Conservation (phyloP, 176 grass and related monocot genomes). For the Ensete ventricosum region DNA sequence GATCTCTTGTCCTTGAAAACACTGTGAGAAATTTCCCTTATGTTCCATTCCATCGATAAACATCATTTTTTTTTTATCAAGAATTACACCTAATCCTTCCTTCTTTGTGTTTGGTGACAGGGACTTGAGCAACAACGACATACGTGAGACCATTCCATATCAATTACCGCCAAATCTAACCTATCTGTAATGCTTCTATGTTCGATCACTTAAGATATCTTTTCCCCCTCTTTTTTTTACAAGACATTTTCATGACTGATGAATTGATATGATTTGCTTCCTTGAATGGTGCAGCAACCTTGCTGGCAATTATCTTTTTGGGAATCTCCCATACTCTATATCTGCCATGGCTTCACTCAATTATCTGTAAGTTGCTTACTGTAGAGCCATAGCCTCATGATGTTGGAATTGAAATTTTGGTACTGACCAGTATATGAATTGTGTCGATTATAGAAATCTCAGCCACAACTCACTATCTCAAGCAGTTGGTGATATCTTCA, state of each 20-base stretch:
- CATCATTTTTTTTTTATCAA: slow-evolving; percentile 12
- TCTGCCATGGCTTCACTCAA: slow-evolving; percentile 54
- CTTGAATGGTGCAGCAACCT: slow-evolving; percentile 45
- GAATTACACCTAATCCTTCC: background rate
- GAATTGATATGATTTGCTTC: background rate
- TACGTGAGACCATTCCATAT: slow-evolving; percentile 68
- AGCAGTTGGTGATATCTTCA: slow-evolving; percentile 64
- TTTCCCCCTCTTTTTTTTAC: background rate
- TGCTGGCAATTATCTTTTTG: slow-evolving; percentile 55
- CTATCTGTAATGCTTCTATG: slow-evolving; percentile 60
- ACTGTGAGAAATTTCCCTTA: slow-evolving; percentile 44
- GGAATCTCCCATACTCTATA: slow-evolving; percentile 53
- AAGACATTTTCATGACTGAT: background rate
- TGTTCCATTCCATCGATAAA: slow-evolving; percentile 2
- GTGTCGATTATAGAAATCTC: slow-evolving; percentile 45
- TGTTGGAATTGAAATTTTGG: background rate
- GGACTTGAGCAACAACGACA: slow-evolving; percentile 77
- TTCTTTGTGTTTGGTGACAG: slow-evolving; percentile 34
- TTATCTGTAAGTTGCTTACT: slow-evolving; percentile 53
- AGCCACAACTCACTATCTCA: slow-evolving; percentile 68
- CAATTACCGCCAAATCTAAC: slow-evolving; percentile 75
- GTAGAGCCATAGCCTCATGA: background rate
- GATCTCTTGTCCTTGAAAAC: slow-evolving; percentile 61
- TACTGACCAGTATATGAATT: slow-evolving; percentile 8
- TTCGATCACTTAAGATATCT: slow-evolving; percentile 15